Conservation (phyloP, 2,329 filamentous ascomycete genomes). For the Capronia coronata region DNA sequence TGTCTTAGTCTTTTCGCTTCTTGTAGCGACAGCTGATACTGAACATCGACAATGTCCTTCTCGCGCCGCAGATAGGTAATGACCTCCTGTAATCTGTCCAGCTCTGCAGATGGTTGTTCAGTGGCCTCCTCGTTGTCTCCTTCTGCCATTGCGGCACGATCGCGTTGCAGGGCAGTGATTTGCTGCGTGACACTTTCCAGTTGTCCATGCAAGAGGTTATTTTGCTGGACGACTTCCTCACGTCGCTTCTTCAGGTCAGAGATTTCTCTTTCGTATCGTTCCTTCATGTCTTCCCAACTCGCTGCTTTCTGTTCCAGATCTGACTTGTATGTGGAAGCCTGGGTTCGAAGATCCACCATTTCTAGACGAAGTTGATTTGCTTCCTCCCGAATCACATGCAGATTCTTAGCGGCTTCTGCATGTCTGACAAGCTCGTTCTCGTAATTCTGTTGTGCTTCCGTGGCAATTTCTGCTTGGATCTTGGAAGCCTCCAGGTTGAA, state of each 20-base stretch:
- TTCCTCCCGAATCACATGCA: conserved; percentile 72
- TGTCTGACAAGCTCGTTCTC: conserved; percentile 92
- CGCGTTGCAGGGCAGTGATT: conserved; percentile 72
- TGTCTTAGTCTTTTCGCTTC: conserved; percentile 85
- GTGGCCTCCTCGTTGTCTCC: conserved; percentile 41
- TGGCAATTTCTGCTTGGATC: conserved; percentile 86
- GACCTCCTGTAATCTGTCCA: conserved; percentile 78
- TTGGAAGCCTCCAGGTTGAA: conserved; percentile 89
- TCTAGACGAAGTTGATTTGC: conserved; percentile 77
- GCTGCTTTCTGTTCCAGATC: conserved; percentile 72
- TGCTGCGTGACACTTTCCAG: conserved; percentile 76
- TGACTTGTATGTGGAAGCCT: conserved; percentile 78
- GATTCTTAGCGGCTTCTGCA: conserved; percentile 80
- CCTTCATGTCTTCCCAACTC: conserved; percentile 78
- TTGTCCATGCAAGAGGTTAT: conserved; percentile 82
- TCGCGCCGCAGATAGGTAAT: conserved; percentile 87
- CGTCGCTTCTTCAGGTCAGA: conserved; percentile 68
- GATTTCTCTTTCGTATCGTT: conserved; percentile 77
- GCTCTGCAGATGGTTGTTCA: conserved; percentile 49
- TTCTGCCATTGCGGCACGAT: conserved; percentile 55
- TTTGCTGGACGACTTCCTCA: conserved; percentile 81
- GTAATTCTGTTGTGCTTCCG: conserved; percentile 89
- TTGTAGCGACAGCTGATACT: conserved; percentile 80
- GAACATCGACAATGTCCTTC: conserved; percentile 97
- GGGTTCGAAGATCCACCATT: conserved; percentile 64